A percentile compares a stretch with the other conserved stretches of the same genome.
These are phyloP conservation scores for Fusarium tuaranense DNA, from an alignment of 2,329 filamentous ascomycete genomes.

Conservation along the genomic window DNA sequence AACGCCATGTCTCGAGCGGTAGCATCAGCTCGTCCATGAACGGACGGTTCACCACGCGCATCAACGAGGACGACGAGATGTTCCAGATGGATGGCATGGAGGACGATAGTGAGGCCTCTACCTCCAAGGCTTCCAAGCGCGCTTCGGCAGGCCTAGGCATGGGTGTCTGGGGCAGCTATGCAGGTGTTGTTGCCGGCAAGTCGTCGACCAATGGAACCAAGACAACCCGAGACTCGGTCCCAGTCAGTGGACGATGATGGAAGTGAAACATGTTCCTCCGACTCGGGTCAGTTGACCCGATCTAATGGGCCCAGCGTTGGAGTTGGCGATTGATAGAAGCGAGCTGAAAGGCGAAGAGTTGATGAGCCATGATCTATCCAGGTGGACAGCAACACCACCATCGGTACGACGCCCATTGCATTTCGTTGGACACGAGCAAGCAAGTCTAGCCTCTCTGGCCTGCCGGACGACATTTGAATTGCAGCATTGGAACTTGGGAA, in stretches of 20 bases:
- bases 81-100: conserved; percentile 75
- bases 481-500: conserved; percentile 31
- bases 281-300: conserved; percentile 23
- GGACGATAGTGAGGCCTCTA: conserved; percentile 66
- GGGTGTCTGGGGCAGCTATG: conserved; percentile 56
- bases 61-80: conserved; percentile 73
- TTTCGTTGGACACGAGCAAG: conserved; percentile 28
- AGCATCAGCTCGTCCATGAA: conserved; percentile 67
- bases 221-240: conserved; percentile 44
- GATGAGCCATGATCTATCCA: conserved; percentile 39
- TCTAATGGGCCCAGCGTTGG: conserved; percentile 24
- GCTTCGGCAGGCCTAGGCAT: conserved; percentile 58
- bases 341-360: conserved; percentile 32
- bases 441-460: conserved; percentile 11
- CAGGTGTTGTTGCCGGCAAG: conserved; percentile 50
- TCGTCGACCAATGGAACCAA: conserved; percentile 44
- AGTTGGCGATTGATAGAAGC: conserved; percentile 35
- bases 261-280: not conserved
- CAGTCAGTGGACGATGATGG: conserved; percentile 49
- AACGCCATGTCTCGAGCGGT: conserved; percentile 70
- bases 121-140: conserved; percentile 61
- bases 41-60: conserved; percentile 72
- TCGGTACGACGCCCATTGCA: conserved; percentile 29
- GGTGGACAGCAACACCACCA: conserved; percentile 23
- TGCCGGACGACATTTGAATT: conserved; percentile 27